phyloP scores from a whole-genome alignment of 768 basidiomycete species.

The Boletus vermiculosoides region DNA sequence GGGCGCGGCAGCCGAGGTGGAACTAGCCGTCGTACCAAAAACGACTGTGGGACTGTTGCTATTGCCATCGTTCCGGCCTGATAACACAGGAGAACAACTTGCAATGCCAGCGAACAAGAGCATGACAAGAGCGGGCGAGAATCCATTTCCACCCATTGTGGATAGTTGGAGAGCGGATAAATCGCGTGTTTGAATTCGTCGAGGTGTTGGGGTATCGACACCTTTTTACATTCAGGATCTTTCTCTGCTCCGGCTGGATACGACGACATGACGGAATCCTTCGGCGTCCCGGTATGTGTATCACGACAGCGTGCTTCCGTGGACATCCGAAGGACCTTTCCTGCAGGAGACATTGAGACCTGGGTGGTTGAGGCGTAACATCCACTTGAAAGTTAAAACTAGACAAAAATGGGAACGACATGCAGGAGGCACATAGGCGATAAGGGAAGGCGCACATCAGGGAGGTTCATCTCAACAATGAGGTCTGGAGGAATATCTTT shows the following conservation, averaged over 20 bases:
- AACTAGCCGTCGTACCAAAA: neutral
- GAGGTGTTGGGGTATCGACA: neutral
- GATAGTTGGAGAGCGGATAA: neutral
- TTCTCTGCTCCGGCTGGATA: neutral
- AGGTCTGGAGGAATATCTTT: neutral
- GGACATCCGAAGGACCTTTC: neutral
- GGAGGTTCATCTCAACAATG: neutral
- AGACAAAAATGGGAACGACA: no score
- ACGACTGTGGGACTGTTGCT: neutral
- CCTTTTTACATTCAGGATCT: neutral
- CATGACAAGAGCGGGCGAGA: neutral
- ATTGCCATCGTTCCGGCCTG: neutral
- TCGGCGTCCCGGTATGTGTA: no score
- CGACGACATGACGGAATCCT: neutral
- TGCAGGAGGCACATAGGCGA: neutral
- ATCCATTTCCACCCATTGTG: slow-evolving; percentile 2
- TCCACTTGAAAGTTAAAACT: no score
- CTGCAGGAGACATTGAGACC: neutral
- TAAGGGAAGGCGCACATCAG: neutral
- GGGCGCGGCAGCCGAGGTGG: slow-evolving; percentile 27
- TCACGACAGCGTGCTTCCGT: neutral
- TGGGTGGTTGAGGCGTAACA: neutral
- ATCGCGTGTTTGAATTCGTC: neutral
- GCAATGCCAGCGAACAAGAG: slow-evolving; percentile 7
- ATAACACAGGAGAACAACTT: neutral